These are phyloP conservation scores for Apiotrichum montevideense DNA, from an alignment of 1,284 basidiomycete species.

Conservation along the genomic window DNA sequence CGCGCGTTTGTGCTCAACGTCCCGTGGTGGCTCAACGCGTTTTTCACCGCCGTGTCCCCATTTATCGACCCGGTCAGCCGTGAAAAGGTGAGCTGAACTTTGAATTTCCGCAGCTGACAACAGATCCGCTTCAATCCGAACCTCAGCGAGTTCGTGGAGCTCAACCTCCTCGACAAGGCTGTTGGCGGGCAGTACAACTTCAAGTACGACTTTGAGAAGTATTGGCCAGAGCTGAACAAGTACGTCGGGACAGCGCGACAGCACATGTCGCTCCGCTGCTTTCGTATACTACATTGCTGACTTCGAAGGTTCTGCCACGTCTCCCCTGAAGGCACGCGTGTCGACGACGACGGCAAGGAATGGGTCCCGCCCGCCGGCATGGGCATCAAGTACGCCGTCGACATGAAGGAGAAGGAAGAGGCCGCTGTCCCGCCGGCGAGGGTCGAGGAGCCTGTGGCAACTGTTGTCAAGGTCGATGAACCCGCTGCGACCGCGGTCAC, in stretches of 20 bases:
- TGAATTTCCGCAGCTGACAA: background rate
- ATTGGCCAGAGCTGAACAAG: slow-evolving; percentile 70
- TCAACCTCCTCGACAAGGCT: slow-evolving; percentile 69
- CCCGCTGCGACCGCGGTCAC: no score
- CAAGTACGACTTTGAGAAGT: slow-evolving; percentile 66
- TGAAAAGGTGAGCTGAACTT: slow-evolving; percentile 61
- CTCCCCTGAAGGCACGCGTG: slow-evolving; percentile 33
- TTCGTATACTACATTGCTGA: background rate
- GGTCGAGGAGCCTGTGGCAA: no score
- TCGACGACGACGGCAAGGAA: slow-evolving; percentile 29
- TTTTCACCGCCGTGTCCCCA: slow-evolving; percentile 78
- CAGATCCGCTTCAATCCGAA: slow-evolving; percentile 82
- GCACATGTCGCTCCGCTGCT: no score
- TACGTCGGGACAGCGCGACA: background rate
- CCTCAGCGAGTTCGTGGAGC: slow-evolving; percentile 65
- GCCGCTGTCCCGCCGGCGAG: no score
- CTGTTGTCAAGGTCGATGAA: no score
- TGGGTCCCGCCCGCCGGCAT: slow-evolving; percentile 38
- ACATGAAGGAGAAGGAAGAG: background rate
- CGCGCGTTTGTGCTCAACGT: slow-evolving; percentile 77
- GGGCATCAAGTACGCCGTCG: slow-evolving; percentile 22
- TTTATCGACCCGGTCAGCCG: slow-evolving; percentile 85
- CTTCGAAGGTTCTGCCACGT: slow-evolving; percentile 26
- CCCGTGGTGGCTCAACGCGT: slow-evolving; percentile 69
- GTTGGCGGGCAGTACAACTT: slow-evolving; percentile 73